These are phyloP conservation scores for Phanerodontia chrysosporium DNA, from an alignment of 768 basidiomycete genomes.

Conservation along the genomic window DNA sequence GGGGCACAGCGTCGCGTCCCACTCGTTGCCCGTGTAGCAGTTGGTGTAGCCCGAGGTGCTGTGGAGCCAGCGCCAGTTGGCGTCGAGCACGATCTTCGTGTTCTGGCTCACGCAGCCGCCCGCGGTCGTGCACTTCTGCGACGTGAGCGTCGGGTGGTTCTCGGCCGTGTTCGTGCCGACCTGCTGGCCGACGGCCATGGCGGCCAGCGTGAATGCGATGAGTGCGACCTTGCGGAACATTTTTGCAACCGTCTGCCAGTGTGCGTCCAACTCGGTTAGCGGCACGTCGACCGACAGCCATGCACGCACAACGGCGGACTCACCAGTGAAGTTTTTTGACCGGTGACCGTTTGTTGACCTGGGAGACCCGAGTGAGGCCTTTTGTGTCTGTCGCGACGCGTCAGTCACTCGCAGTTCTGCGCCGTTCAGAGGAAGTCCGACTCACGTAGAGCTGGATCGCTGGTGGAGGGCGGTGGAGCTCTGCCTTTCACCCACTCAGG, in stretches of 20 bases:
- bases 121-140: conserved; percentile 43
- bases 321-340: no score
- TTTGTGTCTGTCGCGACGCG: no score
- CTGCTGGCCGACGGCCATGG: conserved; percentile 42
- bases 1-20: conserved; percentile 46
- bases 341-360: no score
- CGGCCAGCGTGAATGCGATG: conserved; percentile 19
- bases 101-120: conserved; percentile 32
- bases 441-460: background rate
- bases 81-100: conserved; percentile 38
- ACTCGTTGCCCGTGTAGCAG: conserved; percentile 50
- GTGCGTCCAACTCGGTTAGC: no score
- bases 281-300: no score
- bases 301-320: no score
- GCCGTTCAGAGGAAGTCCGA: no score
- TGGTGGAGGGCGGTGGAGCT: conserved; percentile 1
- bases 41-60: conserved; percentile 26
- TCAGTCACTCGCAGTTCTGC: no score
- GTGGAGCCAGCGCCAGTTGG: conserved; percentile 46
- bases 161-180: conserved; percentile 42
- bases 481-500: background rate
- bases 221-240: conserved; percentile 25
- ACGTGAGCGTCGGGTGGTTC: conserved; percentile 40
- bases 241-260: background rate
- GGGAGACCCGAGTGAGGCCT: background rate